Evolutionary conservation across 768 basidiomycete genomes (phyloP).

Genomic region (Steccherinum ochraceum): DNA sequence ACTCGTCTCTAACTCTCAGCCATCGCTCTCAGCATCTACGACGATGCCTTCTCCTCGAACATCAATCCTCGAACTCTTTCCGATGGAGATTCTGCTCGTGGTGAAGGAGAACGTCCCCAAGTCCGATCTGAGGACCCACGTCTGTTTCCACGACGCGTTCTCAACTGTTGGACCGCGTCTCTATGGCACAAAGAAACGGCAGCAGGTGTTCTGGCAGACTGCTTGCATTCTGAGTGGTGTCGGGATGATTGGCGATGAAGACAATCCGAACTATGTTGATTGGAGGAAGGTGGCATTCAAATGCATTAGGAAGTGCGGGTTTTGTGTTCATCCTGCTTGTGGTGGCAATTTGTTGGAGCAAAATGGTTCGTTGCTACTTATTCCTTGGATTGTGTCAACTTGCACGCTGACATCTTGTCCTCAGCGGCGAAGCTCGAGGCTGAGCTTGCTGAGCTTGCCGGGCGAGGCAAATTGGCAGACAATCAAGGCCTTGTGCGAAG

Average conservation of each 20-base stretch:
- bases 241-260: slow-evolving; percentile 7
- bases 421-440: too few relatives aligned
- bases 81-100: slow-evolving; percentile 11
- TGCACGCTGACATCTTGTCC: background rate
- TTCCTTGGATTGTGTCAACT: too few relatives aligned
- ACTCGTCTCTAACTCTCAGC: too few relatives aligned
- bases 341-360: slow-evolving; percentile 10
- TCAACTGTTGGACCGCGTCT: slow-evolving; percentile 9
- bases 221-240: slow-evolving; percentile 11
- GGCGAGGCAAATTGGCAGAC: too few relatives aligned
- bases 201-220: slow-evolving; percentile 12
- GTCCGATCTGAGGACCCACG: slow-evolving; percentile 15
- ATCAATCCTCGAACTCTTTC: too few relatives aligned
- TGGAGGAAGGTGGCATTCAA: slow-evolving; percentile 16
- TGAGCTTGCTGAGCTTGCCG: too few relatives aligned
- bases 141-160: slow-evolving; percentile 17
- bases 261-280: slow-evolving; percentile 1
- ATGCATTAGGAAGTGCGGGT: slow-evolving; percentile 12
- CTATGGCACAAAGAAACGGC: slow-evolving; percentile 11
- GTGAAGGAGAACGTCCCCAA: slow-evolving; percentile 12
- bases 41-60: too few relatives aligned
- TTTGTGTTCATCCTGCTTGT: slow-evolving; percentile 13
- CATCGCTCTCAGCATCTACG: too few relatives aligned
- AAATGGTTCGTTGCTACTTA: too few relatives aligned
- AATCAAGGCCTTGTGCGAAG: too few relatives aligned